These are phyloP conservation scores for Vaccinium macrocarpon DNA, from an alignment of 148 eudicot species.

Conservation along the genomic window DNA sequence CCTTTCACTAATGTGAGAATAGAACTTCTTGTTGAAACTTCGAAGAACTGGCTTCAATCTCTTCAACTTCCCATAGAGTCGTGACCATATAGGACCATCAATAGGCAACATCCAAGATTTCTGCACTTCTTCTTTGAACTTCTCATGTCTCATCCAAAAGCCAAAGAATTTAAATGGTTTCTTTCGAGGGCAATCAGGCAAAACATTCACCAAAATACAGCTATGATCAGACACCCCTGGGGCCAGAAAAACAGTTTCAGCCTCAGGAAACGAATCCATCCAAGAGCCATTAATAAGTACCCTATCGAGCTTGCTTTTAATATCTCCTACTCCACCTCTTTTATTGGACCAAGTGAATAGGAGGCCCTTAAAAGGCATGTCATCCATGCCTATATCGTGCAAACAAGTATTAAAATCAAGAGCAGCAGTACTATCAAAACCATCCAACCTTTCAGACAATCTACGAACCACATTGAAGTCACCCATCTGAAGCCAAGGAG, in stretches of 20 bases:
- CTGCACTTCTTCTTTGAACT: neutral
- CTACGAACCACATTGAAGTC: too few species aligned
- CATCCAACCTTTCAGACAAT: too few species aligned
- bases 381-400: neutral
- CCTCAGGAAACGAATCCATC: neutral
- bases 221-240: neutral
- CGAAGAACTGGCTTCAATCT: too few species aligned
- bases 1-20: neutral
- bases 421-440: neutral
- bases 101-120: neutral
- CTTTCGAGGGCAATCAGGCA: neutral
- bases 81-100: too few species aligned
- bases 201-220: neutral
- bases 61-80: too few species aligned
- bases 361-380: neutral
- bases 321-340: neutral
- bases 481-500: too few species aligned
- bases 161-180: neutral
- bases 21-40: too few species aligned
- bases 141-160: neutral
- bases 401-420: neutral
- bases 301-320: neutral
- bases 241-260: neutral
- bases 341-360: neutral
- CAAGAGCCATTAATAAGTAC: neutral